Conservation (phyloP, 2,329 filamentous ascomycete genomes). For the Xylaria sp. region DNA sequence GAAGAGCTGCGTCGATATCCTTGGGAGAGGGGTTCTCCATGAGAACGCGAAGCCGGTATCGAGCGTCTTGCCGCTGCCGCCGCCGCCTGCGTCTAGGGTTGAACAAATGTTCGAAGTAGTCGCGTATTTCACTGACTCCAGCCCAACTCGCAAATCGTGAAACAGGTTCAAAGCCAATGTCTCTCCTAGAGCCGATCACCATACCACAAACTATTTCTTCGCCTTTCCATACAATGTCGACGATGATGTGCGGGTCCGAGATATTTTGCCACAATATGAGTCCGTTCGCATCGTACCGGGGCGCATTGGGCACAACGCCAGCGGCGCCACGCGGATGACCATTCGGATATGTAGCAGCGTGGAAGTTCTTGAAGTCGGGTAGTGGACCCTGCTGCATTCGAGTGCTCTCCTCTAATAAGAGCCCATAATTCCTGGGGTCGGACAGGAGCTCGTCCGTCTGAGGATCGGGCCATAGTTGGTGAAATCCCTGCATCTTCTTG, state of each 20-base stretch:
- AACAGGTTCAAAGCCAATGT: neutral
- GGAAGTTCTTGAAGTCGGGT: neutral
- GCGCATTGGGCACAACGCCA: fast-evolving
- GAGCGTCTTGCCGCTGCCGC: too few species aligned
- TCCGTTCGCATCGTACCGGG: neutral
- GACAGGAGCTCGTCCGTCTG: too few species aligned
- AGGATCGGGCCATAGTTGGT: neutral
- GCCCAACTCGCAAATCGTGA: neutral
- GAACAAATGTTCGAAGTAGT: neutral
- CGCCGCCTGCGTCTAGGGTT: too few species aligned
- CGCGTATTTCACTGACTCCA: neutral
- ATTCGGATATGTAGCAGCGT: neutral
- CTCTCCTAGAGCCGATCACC: neutral
- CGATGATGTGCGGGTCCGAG: neutral
- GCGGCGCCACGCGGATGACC: fast-evolving
- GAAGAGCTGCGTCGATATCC: neutral
- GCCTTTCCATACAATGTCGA: neutral
- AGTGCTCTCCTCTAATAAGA: neutral
- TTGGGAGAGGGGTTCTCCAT: neutral
- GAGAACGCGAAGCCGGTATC: too few species aligned
- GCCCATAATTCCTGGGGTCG: too few species aligned
- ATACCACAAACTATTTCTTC: neutral
- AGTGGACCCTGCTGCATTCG: neutral
- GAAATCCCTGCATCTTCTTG: neutral
- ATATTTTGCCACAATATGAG: neutral